Evolutionary conservation across 1,139 yeast genomes (phyloP).

Genomic region (Nematodospora anomalae): DNA sequence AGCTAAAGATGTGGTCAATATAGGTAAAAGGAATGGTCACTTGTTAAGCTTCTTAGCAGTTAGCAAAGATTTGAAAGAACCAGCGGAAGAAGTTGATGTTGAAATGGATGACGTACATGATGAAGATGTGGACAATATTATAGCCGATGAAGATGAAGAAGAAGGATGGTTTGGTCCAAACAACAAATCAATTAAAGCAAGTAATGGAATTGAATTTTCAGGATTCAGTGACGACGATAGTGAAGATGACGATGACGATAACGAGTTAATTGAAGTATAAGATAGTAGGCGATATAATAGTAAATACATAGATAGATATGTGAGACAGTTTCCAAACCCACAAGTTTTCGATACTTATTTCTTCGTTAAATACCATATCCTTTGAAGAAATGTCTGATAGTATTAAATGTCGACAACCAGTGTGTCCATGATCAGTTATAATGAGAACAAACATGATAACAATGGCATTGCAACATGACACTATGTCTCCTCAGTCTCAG

Average conservation of each 20-base stretch:
- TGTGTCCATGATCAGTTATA: too few relatives aligned
- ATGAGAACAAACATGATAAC: too few relatives aligned
- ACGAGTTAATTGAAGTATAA: conserved; percentile 14
- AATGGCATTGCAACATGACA: too few relatives aligned
- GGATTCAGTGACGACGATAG: conserved; percentile 12
- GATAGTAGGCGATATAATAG: too few relatives aligned
- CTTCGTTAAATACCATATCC: too few relatives aligned
- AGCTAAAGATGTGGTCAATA: conserved; percentile 68
- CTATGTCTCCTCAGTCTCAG: too few relatives aligned
- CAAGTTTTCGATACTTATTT: too few relatives aligned
- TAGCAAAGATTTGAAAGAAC: conserved; percentile 22
- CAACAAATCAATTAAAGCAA: conserved; percentile 11
- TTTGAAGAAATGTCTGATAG: too few relatives aligned
- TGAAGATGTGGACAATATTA: conserved; percentile 21
- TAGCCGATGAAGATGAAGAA: conserved; percentile 19
- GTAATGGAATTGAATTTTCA: conserved; percentile 16
- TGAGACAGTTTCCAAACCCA: too few relatives aligned
- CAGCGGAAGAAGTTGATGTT: conserved; percentile 20
- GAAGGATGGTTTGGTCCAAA: conserved; percentile 21
- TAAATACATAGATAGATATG: too few relatives aligned
- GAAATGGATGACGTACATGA: conserved; percentile 19
- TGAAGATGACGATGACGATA: conserved; percentile 15
- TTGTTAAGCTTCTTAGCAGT: conserved; percentile 42
- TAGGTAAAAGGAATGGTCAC: conserved; percentile 57
- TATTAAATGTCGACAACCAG: too few relatives aligned